Evolutionary conservation across 257 asterid genomes (phyloP), one percentile per base, ranked within the genome.

Genomic region (Salvia hispanica): DNA sequence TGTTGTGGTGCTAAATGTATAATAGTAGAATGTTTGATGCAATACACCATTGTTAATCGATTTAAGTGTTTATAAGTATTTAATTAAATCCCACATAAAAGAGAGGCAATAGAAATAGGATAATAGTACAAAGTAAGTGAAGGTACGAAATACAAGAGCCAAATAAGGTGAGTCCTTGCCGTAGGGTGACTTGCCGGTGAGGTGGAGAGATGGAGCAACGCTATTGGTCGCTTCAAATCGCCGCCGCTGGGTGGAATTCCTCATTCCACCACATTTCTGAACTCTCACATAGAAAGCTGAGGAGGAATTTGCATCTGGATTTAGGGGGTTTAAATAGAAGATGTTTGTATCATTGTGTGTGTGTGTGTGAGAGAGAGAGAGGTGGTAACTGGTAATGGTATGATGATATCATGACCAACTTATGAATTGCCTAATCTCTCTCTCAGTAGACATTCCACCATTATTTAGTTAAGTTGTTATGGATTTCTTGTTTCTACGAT

Each of bases 311-410:
- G 12, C 51, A 12, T 33, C 44, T 64, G 66, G 66, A 40, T 14
- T 25, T 10, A 56, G 70, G 9, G 79, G 69, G 73, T 69, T 74
- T 82, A 72, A 68, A 82, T 74, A 82, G 72, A 4, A 15, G 50
- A 3, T 34, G 48, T 25, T 25, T 25, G 31, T 25, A 25, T 25
- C 31, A 25, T 25, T 25, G 31, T 25, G 31, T 25, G 31, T 25
- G 31, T 25, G 31, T 25, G 3, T 25, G 31, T 25, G 31, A 0
- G 31, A 1, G 64, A 33, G 36, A 44, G 1, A 21, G 43, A 18
- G 15, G 36, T 6, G 7, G 7, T 6, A 39, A 5, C 7, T 37
- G 42, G 6, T 4, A 1, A 7, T 37, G 42, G 42, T 37, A 37
- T 37, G 8, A 37, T 37, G 42, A 21, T 21, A 21, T 37, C 42